A percentile compares a stretch with the other conserved stretches of the same genome.
Evolutionary conservation across 208 protist genomes (phyloP).

Genomic region (Acanthamoeba royreba): DNA sequence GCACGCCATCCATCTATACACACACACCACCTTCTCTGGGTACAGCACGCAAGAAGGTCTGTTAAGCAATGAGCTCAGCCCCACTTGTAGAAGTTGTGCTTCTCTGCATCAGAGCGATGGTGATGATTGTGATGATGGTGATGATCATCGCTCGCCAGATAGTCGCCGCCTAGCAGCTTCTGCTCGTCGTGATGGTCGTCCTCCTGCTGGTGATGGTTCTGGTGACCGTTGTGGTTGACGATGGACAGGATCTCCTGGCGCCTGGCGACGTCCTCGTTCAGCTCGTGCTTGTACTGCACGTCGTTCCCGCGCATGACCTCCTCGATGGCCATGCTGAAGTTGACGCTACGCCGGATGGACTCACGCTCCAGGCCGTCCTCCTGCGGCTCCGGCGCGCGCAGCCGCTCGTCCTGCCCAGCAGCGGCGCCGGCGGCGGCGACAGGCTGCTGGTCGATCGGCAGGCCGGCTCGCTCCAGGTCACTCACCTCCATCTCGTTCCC

Average conservation of each 20-base stretch:
- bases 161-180: background rate
- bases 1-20: no score
- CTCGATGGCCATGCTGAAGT: background rate
- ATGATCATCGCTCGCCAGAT: background rate
- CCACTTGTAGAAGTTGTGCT: conserved; percentile 14
- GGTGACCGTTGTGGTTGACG: background rate
- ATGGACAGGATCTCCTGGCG: background rate
- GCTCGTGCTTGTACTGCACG: background rate
- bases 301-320: background rate
- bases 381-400: background rate
- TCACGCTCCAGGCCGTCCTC: background rate
- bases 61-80: background rate
- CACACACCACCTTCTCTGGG: no score
- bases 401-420: background rate
- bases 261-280: background rate
- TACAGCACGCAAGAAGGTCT: no score
- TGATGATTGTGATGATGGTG: background rate
- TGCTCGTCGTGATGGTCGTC: background rate
- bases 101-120: no score
- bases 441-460: background rate
- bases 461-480: background rate
- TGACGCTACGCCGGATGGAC: background rate
- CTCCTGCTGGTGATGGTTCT: no score
- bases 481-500: background rate
- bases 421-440: no score